A percentile compares a stretch with the other conserved stretches of the same genome.
phyloP scores from a whole-genome alignment of 202 grass and related monocot species.

The Schoenoplectus triqueter region DNA sequence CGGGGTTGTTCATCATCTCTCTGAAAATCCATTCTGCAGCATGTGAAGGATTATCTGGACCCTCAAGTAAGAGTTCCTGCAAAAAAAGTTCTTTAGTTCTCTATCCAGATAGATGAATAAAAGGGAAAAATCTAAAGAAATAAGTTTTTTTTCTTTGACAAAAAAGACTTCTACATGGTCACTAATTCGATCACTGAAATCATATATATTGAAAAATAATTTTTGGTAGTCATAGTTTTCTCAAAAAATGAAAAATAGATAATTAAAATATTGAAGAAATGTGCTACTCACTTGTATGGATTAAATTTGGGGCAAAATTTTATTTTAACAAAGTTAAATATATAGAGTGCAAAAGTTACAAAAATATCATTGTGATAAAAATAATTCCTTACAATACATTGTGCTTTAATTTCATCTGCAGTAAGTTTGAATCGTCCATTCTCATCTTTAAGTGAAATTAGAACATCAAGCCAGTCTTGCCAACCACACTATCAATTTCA shows the following conservation, averaged over 20 bases:
- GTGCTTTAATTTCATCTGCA: constrained; percentile 53
- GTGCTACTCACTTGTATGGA: neutral
- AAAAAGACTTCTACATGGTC: no score
- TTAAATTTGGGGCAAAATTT: neutral
- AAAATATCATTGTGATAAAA: neutral
- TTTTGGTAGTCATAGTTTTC: no score
- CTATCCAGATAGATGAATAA: neutral
- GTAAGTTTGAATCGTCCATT: constrained; percentile 42
- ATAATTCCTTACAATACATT: constrained; percentile 42
- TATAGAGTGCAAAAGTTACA: no score
- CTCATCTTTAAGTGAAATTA: constrained; percentile 41
- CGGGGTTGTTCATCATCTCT: constrained; percentile 50
- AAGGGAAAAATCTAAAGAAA: neutral
- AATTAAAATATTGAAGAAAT: no score
- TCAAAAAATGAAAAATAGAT: neutral
- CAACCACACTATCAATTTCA: constrained; percentile 49
- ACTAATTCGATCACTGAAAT: no score
- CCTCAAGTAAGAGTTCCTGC: constrained; percentile 47
- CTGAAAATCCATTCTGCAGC: constrained; percentile 52
- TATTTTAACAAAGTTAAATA: no score
- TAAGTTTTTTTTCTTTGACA: neutral
- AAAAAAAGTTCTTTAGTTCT: neutral
- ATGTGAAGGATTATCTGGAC: constrained; percentile 53
- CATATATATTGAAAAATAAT: no score
- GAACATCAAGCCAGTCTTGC: constrained; percentile 57